Evolutionary conservation across 2,329 filamentous ascomycete species (phyloP).

Genomic region (Colletotrichum phormii): DNA sequence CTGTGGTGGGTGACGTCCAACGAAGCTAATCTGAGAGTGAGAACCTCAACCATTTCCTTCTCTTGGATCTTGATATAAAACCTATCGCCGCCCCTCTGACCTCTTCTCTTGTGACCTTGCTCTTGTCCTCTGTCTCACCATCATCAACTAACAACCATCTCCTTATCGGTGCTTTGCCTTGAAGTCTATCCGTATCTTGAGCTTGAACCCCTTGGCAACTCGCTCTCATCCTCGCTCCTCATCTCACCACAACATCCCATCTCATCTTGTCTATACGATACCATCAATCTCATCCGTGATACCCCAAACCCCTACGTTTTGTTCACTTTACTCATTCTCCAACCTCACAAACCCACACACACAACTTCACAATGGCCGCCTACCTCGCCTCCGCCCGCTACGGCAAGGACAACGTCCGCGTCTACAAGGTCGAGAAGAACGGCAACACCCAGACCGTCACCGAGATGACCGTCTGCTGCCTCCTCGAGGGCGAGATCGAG

Average conservation of each 20-base stretch:
- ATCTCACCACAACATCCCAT: not conserved
- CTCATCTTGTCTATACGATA: constrained; percentile 10
- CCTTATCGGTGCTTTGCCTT: not conserved
- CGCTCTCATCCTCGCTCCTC: not conserved
- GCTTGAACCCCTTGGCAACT: not conserved
- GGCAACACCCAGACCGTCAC: constrained; percentile 85
- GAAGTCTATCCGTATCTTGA: not conserved
- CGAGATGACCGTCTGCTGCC: constrained; percentile 94
- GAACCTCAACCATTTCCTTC: constrained; percentile 16
- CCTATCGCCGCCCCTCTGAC: constrained; percentile 14
- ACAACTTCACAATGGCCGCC: constrained; percentile 53
- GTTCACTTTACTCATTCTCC: not conserved
- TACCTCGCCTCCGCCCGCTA: constrained; percentile 76
- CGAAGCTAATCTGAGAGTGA: constrained; percentile 13
- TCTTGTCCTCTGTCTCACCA: constrained; percentile 13
- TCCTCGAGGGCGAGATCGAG: constrained; percentile 94
- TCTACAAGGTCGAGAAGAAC: constrained; percentile 93
- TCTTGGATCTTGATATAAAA: constrained; percentile 20
- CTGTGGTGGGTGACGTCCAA: constrained; percentile 21
- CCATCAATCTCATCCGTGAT: not conserved
- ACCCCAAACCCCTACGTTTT: not conserved
- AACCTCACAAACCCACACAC: not conserved
- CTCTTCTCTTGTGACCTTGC: not conserved
- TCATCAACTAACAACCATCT: not conserved
- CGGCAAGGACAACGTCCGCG: constrained; percentile 97